phyloP scores from a whole-genome alignment of 164 flowering plant species.

The Pachysandra terminalis region DNA sequence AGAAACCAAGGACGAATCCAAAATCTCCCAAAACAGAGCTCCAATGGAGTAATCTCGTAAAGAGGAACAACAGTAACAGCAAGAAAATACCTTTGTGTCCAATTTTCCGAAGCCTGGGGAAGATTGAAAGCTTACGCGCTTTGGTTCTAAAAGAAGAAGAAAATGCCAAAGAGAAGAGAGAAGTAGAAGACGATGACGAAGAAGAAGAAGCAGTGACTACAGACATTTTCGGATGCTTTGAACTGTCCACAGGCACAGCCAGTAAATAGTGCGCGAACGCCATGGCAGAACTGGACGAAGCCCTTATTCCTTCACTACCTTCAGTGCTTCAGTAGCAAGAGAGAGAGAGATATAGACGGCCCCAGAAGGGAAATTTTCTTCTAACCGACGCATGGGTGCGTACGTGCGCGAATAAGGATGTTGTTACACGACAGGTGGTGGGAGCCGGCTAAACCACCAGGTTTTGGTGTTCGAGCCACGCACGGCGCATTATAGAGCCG shows the following conservation, averaged over 20 bases:
- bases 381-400: background rate
- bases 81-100: slow-evolving; percentile 28
- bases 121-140: slow-evolving; percentile 25
- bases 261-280: slow-evolving; percentile 39
- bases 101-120: slow-evolving; percentile 19
- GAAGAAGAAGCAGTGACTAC: slow-evolving; percentile 6
- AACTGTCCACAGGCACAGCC: slow-evolving; percentile 27
- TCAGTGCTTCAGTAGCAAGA: background rate
- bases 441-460: background rate
- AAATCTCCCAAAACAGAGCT: background rate
- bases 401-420: background rate
- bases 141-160: slow-evolving; percentile 14
- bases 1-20: background rate
- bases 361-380: no score
- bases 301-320: background rate
- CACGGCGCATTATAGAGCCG: background rate
- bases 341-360: background rate
- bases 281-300: slow-evolving; percentile 20
- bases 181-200: slow-evolving; percentile 11
- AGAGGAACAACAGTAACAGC: background rate
- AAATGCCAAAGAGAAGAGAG: slow-evolving; percentile 7
- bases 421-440: background rate
- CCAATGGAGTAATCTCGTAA: background rate
- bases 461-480: background rate
- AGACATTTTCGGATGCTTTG: slow-evolving; percentile 10